Evolutionary conservation across 163 green algal genomes (phyloP).

Genomic region (Picocystis sp.): DNA sequence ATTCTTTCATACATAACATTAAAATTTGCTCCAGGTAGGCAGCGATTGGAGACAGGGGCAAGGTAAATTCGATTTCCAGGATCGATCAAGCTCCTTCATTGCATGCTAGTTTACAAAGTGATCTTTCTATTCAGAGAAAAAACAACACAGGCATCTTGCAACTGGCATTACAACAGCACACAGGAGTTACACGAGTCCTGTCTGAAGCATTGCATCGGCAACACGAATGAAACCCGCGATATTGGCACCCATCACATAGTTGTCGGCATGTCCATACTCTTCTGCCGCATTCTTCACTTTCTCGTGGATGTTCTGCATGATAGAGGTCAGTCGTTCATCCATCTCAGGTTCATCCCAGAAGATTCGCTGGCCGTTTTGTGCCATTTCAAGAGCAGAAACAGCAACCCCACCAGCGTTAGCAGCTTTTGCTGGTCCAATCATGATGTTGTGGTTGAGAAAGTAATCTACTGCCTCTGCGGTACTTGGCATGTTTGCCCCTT

Average conservation of each 20-base stretch:
- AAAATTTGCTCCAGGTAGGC: no score
- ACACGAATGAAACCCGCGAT: conserved; percentile 65
- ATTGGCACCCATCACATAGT: conserved; percentile 50
- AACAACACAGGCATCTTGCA: no score
- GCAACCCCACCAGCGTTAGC: conserved; percentile 53
- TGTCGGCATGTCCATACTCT: conserved; percentile 32
- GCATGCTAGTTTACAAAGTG: no score
- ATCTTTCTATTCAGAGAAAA: no score
- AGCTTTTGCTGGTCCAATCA: conserved; percentile 49
- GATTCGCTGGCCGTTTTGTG: conserved; percentile 51
- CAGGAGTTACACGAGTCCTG: conserved; percentile 38
- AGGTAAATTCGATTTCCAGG: no score
- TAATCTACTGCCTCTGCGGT: conserved; percentile 37
- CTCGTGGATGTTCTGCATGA: conserved; percentile 60
- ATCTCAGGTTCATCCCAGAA: conserved; percentile 49
- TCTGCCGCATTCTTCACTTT: conserved; percentile 28
- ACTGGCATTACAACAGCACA: background rate
- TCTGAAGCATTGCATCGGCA: conserved; percentile 34
- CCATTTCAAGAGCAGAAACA: conserved; percentile 68
- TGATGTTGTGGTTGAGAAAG: conserved; percentile 33
- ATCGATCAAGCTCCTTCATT: no score
- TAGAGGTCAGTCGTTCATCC: conserved; percentile 44
- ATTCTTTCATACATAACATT: no score
- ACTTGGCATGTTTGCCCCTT: conserved; percentile 76
- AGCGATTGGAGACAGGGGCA: no score